Base-by-base conservation (phyloP, 176 grass and related monocot genomes). In the Alopecurus myosuroides region DNA sequence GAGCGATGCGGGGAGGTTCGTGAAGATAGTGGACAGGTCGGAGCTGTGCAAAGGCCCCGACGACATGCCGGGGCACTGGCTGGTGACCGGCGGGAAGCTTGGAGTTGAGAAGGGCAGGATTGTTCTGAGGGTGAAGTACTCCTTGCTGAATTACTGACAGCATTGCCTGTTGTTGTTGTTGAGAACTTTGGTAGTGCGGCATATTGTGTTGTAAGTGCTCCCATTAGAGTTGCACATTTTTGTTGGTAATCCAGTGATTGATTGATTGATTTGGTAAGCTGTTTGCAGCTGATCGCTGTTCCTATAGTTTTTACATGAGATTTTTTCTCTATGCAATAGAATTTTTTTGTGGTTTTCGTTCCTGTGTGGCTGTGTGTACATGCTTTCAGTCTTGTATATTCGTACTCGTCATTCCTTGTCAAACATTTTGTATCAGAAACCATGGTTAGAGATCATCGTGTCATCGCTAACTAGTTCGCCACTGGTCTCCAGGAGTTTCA, bases 31-130 rank as follows among this genome's bases (percentile, higher is more conserved):
- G 75, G 92, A 94, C 51, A 87, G 86, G 89, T 88, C 83, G 1
- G 92, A 94, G 89, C 61, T 88, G 89, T 82, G 65, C 46, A 91
- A 89, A 79, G 89, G 86, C 3, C 92, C 92, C 1, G 85, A 94
- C 6, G 91, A 93, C 69, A 56, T 77, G n/a, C 92, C 89, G 0
- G 92, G 89, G 41, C 92, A 94, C 84, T 94, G 92, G 92, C 52
- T 94, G 76, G 86, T 94, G 83, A 91, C 89, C 2, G 92, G 92
- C 22, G 92, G 86, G 37, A 94, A 94, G 89, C 74, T 92, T 33
- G 82, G 78, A 22, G 78, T 92, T 9, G 86, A 94, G 28, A 86
- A 84, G 86, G 92, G 92, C 14, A 91, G 60, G 81, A 81, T 94
- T 80, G 86, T 91, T 63, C 74, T 87, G 86, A 88, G 89, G 69